Base-by-base conservation (phyloP, 2,329 filamentous ascomycete species). In the Xylariaceae sp. region DNA sequence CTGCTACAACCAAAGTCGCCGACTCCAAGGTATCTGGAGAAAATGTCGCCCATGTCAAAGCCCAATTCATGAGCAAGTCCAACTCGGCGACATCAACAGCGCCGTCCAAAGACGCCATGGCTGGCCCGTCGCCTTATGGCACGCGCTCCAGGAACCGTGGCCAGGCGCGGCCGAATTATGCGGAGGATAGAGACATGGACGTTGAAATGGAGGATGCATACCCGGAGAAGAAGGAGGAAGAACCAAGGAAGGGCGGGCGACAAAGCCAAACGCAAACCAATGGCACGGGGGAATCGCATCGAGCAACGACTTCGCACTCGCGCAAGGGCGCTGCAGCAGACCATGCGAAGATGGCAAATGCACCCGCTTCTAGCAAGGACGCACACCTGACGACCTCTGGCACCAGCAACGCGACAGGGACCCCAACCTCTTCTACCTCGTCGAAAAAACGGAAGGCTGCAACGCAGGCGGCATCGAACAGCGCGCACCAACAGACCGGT, bases 91-190 rank as follows among this genome's bases (percentile, higher is more conserved):
- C 64, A 43, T 68, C 69, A 39, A 70, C 70, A 48, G 56, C 63
- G 43, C 59, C 65, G 33, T 57, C 64, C 41, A 77, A 73, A 57
- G 75, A 78, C 44, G 61, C 59, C 48, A 65, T 66, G 48, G 59
- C 67, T 51, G 73, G 74, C 50, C 69, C 83, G 35, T 81, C 79
- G 52, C 81, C 80, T 33, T 96, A 98, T 65, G 90, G 90, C 57
- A 98, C 92, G 60, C 84, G 89, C 55, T 96, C 89, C 53, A 85
- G 92, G 61, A 94, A 94, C 65, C 83, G 89, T 57, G 84, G 85
- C 55, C 79, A 76, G 51, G 75, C 84, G 53, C 85, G 92, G 52
- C 81, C 84, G 50, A 98, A 98, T 65, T 98, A 98, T 64, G 90
- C 92, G 35, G 92, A 98, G 67, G 86, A 90, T 64, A 85, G 78